Conservation (phyloP, 169 alveolate species). For the Plasmodium knowlesi region DNA sequence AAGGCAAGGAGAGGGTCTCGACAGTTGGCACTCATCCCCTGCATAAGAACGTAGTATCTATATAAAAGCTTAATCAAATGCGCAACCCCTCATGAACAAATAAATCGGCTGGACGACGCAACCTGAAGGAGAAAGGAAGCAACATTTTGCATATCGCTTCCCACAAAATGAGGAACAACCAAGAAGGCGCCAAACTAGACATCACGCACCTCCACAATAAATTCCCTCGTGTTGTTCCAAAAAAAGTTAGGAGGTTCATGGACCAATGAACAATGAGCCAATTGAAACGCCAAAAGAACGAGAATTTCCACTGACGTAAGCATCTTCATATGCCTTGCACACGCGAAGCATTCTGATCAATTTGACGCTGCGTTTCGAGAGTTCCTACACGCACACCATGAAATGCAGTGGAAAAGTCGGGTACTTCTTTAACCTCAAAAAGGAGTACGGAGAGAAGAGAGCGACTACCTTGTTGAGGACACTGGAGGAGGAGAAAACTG, state of each 20-base stretch:
- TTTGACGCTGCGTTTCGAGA: background rate
- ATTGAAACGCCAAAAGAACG: background rate
- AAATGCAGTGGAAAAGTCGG: conserved; percentile 70
- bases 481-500: conserved; percentile 19
- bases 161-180: background rate
- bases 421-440: conserved; percentile 41
- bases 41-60: background rate
- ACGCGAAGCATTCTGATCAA: background rate
- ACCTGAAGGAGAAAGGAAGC: background rate
- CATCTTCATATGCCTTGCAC: background rate
- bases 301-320: background rate
- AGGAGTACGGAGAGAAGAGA: conserved; percentile 65
- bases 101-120: background rate
- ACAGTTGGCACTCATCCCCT: background rate
- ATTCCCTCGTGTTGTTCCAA: background rate
- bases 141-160: background rate
- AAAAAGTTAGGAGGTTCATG: background rate
- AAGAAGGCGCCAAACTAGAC: background rate
- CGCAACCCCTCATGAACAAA: background rate
- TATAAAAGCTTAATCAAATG: background rate
- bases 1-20: background rate
- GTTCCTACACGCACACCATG: background rate
- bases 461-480: conserved; percentile 21
- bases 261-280: background rate
- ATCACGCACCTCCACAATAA: background rate